Evolutionary conservation across 257 asterid genomes (phyloP).

Genomic region (Ophiorrhiza pumila): DNA sequence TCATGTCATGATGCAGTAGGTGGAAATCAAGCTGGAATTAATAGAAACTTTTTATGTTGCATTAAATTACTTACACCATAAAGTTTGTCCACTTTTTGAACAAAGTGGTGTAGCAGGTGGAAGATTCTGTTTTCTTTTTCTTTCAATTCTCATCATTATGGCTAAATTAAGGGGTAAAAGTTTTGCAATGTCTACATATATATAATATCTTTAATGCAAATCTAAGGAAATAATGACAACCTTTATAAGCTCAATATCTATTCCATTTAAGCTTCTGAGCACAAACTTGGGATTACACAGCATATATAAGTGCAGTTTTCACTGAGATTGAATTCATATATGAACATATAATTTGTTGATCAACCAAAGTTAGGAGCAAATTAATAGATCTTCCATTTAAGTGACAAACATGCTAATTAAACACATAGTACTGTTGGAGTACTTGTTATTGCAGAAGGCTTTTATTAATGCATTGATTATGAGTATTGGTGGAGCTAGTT

Average conservation of each 20-base stretch:
- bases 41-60: conserved; percentile 9
- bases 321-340: no score
- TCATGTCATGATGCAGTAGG: neutral
- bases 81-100: conserved; percentile 25
- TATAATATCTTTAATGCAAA: conserved; percentile 1
- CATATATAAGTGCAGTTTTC: no score
- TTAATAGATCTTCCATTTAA: neutral
- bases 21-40: conserved; percentile 16
- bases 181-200: neutral
- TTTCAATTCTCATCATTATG: conserved; percentile 5
- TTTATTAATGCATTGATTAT: conserved; percentile 5
- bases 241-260: neutral
- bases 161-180: neutral
- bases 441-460: no score
- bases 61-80: conserved; percentile 19
- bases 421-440: no score
- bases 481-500: neutral
- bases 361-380: neutral
- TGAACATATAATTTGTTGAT: no score
- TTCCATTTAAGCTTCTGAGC: neutral
- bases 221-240: neutral
- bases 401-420: no score
- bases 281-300: neutral
- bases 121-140: conserved; percentile 14
- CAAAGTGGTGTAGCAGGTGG: conserved; percentile 26